Base-by-base conservation (phyloP, 2,329 filamentous ascomycete species). In the Stagonosporopsis chrysanthemi region DNA sequence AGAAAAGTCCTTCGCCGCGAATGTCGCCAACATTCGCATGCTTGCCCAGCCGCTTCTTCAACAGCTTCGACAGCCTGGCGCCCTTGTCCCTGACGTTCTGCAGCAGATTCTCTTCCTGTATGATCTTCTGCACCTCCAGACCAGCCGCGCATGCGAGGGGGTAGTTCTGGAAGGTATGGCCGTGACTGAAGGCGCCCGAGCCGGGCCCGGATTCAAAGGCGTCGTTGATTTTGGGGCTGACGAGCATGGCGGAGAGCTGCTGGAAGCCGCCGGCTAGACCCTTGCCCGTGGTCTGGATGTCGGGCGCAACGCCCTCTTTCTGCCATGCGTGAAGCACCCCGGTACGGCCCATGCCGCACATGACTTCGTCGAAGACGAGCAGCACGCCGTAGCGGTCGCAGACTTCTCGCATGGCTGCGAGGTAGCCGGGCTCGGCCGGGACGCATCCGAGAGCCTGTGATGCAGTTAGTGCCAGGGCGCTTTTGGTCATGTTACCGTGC, bases 351-450 rank as follows among this genome's bases (percentile, higher is more conserved):
- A 84, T 83, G 2, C 88, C 88, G 44, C 84, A 88, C 88, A 92
- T 91, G 41, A 92, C 82, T 70, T 94, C 91, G 67, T 95, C 91
- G 0, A 94, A 77, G 42, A 94, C 88, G n/a, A 95, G 79, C 0
- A 95, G 82, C 0, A 88, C 86, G 0, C 88, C 90, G 67, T 94
- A 81, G 58, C 84, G 85, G 49, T 88, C 83, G 71, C 91, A 95
- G 1, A 95, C 79, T 2, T 79, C 77, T 66, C 84, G 84, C 75
- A 94, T 85, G 0, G 88, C 89, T 47, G 80, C 77, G 46, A 93
- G 86, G 63, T 95, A 95, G 0, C 89, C 90, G 0, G 80, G 77
- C 0, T 88, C 81, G 0, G 88, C 79, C 0, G 87, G 83, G 0
- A 91, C 86, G 65, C 88, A 91, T 0, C 89, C 91, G 0, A 92